A percentile compares a stretch with the other conserved stretches of the same genome.
Conservation (phyloP, 1,284 basidiomycete species). For the Flammula alnicola region DNA sequence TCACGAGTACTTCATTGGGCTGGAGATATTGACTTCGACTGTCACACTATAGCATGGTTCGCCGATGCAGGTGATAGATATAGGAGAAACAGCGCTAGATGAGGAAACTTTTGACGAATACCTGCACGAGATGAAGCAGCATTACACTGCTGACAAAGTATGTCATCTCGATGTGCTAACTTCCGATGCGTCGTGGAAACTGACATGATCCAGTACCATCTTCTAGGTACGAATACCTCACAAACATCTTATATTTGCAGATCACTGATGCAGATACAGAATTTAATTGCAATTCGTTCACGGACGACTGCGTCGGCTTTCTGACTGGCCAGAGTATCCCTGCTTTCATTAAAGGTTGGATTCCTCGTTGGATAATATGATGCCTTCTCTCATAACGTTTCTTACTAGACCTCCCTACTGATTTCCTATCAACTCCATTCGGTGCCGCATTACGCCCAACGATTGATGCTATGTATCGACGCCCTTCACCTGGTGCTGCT, state of each 20-base stretch:
- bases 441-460: conserved; percentile 86
- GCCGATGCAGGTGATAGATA: conserved; percentile 76
- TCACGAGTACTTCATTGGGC: not conserved
- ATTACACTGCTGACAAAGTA: conserved; percentile 88
- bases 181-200: not conserved
- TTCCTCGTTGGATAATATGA: not conserved
- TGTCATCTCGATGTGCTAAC: conserved; percentile 32
- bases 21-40: not conserved
- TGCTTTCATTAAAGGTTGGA: conserved; percentile 72
- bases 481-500: conserved; percentile 47
- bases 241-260: not conserved
- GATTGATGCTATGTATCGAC: conserved; percentile 86
- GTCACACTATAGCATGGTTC: conserved; percentile 64
- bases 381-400: not conserved
- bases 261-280: conserved; percentile 44
- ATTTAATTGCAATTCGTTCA: conserved; percentile 92
- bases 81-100: conserved; percentile 85
- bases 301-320: conserved; percentile 85
- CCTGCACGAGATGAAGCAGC: conserved; percentile 69
- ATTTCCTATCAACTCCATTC: conserved; percentile 91
- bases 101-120: conserved; percentile 86
- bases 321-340: conserved; percentile 83
- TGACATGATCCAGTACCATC: conserved; percentile 70
- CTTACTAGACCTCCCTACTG: conserved; percentile 70
- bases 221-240: conserved; percentile 62